Percentiles rank a stretch among this genome's conserved stretches.
These are phyloP conservation scores for Nicotiana otophora DNA, from an alignment of 257 asterid species.

Conservation along the genomic window DNA sequence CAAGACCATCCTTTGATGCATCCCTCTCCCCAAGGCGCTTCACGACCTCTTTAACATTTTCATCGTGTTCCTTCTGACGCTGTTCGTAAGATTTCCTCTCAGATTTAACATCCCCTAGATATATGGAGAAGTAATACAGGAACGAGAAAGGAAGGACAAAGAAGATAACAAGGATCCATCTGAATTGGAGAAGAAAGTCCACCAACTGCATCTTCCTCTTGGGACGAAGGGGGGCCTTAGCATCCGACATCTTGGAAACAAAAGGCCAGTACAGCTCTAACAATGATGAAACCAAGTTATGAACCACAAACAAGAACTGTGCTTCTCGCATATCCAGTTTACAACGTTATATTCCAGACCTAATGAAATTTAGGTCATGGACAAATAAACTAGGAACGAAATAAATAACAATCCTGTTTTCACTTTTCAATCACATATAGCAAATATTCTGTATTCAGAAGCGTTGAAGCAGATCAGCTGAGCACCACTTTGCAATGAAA, in stretches of 20 bases:
- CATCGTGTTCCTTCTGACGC: constrained; percentile 41
- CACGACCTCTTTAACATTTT: constrained; percentile 32
- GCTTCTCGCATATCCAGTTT: background rate
- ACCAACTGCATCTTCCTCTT: constrained; percentile 86
- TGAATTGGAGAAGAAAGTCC: constrained; percentile 44
- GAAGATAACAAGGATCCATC: constrained; percentile 5
- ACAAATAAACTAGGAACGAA: background rate
- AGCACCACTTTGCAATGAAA: background rate
- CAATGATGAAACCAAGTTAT: background rate
- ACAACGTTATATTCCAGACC: background rate
- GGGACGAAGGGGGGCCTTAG: constrained; percentile 77
- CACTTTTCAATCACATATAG: background rate
- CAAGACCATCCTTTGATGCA: constrained; percentile 6
- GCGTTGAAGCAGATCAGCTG: background rate
- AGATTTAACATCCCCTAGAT: constrained; percentile 36
- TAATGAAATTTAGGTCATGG: background rate
- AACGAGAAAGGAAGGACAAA: constrained; percentile 10
- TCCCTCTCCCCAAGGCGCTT: background rate
- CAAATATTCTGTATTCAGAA: background rate
- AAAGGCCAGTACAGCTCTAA: constrained; percentile 17
- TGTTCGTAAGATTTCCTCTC: constrained; percentile 65
- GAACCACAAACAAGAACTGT: background rate
- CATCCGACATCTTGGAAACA: constrained; percentile 59
- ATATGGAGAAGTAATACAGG: background rate
- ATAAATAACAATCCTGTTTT: background rate